Conservation (phyloP, 2,329 filamentous ascomycete genomes). For the Cryphonectria japonica region DNA sequence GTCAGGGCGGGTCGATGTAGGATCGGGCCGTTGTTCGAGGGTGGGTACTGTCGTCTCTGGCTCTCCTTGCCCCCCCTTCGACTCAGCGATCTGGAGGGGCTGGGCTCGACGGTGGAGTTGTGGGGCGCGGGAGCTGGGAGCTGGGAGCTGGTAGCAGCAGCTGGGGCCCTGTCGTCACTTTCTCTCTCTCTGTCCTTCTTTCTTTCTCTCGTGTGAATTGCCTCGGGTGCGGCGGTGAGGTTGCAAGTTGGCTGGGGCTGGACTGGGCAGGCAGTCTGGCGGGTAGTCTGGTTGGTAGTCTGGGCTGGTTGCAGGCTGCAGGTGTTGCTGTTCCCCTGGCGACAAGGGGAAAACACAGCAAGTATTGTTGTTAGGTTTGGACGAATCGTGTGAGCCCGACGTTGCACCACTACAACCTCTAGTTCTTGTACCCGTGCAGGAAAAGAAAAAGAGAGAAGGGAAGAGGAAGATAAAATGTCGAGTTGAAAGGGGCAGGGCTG, state of each 20-base stretch:
- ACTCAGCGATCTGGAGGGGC: slow-evolving; percentile 14
- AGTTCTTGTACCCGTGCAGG: not conserved
- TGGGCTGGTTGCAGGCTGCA: no score
- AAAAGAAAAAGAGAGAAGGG: not conserved
- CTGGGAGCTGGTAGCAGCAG: not conserved
- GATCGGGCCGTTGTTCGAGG: slow-evolving; percentile 16
- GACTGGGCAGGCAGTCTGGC: no score
- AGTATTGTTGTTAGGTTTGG: not conserved
- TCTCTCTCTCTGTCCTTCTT: not conserved
- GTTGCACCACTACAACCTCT: no score
- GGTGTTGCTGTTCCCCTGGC: not conserved
- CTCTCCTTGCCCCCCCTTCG: not conserved
- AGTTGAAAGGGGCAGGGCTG: no score
- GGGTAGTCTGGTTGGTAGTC: no score
- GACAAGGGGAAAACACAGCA: not conserved
- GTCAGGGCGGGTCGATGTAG: slow-evolving; percentile 5
- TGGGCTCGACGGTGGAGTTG: slow-evolving; percentile 1
- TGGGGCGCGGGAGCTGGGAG: not conserved
- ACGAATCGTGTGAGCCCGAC: not conserved
- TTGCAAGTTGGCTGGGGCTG: not conserved
- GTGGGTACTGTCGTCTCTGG: not conserved
- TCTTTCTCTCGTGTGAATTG: not conserved
- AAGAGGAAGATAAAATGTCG: not conserved
- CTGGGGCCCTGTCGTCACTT: not conserved
- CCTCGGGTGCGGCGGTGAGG: not conserved